Evolutionary conservation across 305 asterid species (phyloP).

Genomic region (Vinca major): DNA sequence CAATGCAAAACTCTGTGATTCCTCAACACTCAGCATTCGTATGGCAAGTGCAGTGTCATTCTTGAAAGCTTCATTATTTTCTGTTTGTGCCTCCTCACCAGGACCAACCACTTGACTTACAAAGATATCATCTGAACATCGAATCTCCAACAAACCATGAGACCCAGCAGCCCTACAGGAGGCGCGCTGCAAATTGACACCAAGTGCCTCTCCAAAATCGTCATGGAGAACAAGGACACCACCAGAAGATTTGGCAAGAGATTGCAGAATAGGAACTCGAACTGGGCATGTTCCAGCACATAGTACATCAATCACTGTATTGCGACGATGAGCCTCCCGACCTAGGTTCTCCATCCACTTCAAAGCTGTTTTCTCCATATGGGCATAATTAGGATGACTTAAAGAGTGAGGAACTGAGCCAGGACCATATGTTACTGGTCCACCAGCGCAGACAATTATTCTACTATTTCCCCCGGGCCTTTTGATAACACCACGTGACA

Average conservation of each 20-base stretch:
- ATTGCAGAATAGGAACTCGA: conserved; percentile 68
- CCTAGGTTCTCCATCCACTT: conserved; percentile 86
- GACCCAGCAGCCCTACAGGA: conserved; percentile 83
- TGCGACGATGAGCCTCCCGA: conserved; percentile 53
- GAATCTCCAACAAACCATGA: conserved; percentile 74
- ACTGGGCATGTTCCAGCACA: conserved; percentile 96
- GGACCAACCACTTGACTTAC: conserved; percentile 90
- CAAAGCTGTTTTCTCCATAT: conserved; percentile 67
- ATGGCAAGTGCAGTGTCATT: conserved; percentile 53
- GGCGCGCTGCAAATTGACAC: conserved; percentile 94
- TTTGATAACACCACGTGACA: conserved; percentile 72
- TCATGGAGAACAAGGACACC: conserved; percentile 81
- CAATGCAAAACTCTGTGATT: conserved; percentile 74
- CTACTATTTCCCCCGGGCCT: conserved; percentile 86
- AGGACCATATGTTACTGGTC: conserved; percentile 81
- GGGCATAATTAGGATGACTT: conserved; percentile 70
- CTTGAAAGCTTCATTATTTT: conserved; percentile 56
- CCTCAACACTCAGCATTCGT: conserved; percentile 82
- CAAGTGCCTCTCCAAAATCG: conserved; percentile 96
- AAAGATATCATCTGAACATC: conserved; percentile 77
- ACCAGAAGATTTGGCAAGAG: conserved; percentile 85
- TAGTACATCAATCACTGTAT: conserved; percentile 68
- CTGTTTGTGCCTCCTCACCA: conserved; percentile 76
- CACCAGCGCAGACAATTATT: conserved; percentile 85
- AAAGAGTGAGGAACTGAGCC: conserved; percentile 83